Evolutionary conservation across 345 rosid genomes (phyloP), one percentile per base, ranked within the genome.

Genomic region (Eucalyptus cloeziana): DNA sequence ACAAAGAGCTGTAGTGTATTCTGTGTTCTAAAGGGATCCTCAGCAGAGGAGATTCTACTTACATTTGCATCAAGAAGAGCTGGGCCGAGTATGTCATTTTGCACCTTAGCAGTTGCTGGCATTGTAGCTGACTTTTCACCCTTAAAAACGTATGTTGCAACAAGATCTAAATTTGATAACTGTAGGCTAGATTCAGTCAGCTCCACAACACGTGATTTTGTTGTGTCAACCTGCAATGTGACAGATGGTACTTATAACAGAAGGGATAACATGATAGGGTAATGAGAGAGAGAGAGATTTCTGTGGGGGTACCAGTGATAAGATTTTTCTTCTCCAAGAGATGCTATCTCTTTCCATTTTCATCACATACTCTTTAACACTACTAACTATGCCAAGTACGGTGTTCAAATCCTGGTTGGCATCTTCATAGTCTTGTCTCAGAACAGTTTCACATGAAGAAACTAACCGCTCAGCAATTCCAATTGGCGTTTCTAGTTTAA

Each of bases 401-500:
- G 89, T 90, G 88, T 93, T 89, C 91, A 98, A 92, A 92, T 98
- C 99, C 91, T 93, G 94, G 91, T 86, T 91, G 40, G 98, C 96
- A 90, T 92, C 79, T 92, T 91, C 86, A 62, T 91, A 90, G 62
- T 95, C 97, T 92, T 95, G 93, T 89, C 93, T 89, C 91, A 94
- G 90, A 90, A 92, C 92, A 92, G 94, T 90, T 88, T 95, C 98
- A 88, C 95, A 95, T 24, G 95, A 90, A 89, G 98, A 94, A 90
- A 97, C 94, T 43, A 97, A 90, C 51, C 95, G 96, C 87, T 97
- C 97, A 17, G 99, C 97, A 92, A 97, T 96, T 50, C 93, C 93
- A 89, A 95, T 93, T 37, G 99, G 98, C 49, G 98, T 98, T 95
- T 95, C 98, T 88, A 98, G 96, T 93, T 97, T 98, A 91, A 98